Conservation (phyloP, 345 rosid genomes). For the Ricinus communis region DNA sequence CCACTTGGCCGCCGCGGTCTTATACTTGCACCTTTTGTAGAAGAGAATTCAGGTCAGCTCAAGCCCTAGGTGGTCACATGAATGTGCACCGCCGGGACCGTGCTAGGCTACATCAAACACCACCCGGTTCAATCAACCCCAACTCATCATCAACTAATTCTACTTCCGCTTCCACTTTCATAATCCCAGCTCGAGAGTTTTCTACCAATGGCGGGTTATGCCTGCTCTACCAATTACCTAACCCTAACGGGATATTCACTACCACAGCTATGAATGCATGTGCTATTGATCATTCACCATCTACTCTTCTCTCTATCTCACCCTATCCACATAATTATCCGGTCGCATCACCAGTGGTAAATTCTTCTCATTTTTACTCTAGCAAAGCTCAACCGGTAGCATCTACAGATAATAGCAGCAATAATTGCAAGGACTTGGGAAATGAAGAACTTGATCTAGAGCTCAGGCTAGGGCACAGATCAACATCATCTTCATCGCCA, state of each 20-base stretch:
- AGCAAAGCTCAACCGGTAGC: conserved; percentile 26
- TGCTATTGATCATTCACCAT: conserved; percentile 38
- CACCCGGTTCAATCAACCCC: conserved; percentile 17
- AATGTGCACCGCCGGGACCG: conserved; percentile 97
- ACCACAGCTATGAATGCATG: conserved; percentile 22
- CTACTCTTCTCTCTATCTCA: conserved; percentile 49
- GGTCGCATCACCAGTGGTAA: background rate
- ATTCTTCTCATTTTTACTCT: conserved; percentile 23
- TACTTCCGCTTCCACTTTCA: conserved; percentile 30
- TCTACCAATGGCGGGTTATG: conserved; percentile 50
- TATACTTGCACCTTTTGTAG: conserved; percentile 91
- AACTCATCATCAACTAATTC: conserved; percentile 6
- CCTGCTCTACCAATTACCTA: conserved; percentile 66
- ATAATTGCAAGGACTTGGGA: conserved; percentile 32
- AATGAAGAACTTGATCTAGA: conserved; percentile 82
- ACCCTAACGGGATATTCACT: conserved; percentile 44
- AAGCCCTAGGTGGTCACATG: conserved; percentile 99
- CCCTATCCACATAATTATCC: conserved; percentile 31
- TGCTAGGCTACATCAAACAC: conserved; percentile 65
- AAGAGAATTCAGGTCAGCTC: conserved; percentile 93
- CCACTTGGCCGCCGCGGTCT: conserved; percentile 97
- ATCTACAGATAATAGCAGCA: conserved; percentile 18
- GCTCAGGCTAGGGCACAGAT: conserved; percentile 72
- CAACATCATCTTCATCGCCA: conserved; percentile 24
- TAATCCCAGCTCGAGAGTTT: conserved; percentile 49